phyloP scores from a whole-genome alignment of 179 eudicot genomes.

The Camellia oleifera region DNA sequence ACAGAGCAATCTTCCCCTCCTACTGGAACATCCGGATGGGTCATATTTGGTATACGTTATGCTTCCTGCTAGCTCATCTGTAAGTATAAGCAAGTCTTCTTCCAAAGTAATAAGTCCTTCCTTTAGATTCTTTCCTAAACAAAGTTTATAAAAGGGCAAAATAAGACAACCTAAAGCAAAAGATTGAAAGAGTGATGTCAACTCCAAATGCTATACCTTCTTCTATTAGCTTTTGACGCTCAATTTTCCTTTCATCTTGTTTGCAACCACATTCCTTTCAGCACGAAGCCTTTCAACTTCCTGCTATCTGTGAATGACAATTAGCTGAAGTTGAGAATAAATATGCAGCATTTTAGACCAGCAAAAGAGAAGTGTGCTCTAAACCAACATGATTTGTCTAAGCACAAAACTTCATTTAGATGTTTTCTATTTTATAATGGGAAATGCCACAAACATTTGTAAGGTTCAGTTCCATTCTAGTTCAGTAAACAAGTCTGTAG shows the following conservation, averaged over 20 bases:
- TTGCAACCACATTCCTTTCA: conserved; percentile 91
- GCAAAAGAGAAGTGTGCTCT: not conserved
- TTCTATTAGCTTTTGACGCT: conserved; percentile 83
- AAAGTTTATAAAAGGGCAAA: conserved; percentile 14
- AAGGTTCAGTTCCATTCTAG: not conserved
- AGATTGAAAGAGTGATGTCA: not conserved
- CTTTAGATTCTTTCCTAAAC: conserved; percentile 75
- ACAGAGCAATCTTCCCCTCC: conserved; percentile 82
- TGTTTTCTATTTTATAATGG: not conserved
- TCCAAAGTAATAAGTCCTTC: conserved; percentile 69
- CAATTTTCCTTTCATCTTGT: conserved; percentile 92
- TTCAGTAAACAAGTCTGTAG: not conserved
- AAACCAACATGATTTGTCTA: not conserved
- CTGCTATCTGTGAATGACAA: conserved; percentile 83
- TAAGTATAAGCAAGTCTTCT: conserved; percentile 70
- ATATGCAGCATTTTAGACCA: conserved; percentile 1
- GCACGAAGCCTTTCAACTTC: conserved; percentile 91
- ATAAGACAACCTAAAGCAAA: not conserved
- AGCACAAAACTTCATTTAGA: not conserved
- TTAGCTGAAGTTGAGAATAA: conserved; percentile 60
- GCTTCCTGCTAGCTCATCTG: conserved; percentile 90
- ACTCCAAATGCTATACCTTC: conserved; percentile 52
- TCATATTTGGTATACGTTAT: conserved; percentile 85
- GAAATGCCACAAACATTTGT: not conserved
- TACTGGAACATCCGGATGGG: conserved; percentile 85